Conservation (phyloP, 75 land plant species). For the Pseudotsuga menziesii region DNA sequence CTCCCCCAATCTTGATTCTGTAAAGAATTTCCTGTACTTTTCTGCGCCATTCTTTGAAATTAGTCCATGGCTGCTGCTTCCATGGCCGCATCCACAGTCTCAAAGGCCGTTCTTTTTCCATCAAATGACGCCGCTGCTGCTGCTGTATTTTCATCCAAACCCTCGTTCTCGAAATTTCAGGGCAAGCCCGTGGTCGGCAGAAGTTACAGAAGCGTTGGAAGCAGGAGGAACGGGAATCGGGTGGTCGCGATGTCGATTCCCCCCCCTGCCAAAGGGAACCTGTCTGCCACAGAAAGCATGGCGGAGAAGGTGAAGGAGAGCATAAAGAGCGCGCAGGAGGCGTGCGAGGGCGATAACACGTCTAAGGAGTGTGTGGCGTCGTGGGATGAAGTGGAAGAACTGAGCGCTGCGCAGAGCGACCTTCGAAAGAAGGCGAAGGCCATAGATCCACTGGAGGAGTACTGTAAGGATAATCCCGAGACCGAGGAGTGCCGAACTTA, state of each 20-base stretch:
- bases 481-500: slow-evolving; percentile 94
- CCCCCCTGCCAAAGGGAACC: slow-evolving; percentile 4
- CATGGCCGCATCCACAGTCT: too few species aligned
- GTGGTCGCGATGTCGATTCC: slow-evolving; percentile 9
- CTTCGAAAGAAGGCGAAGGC: slow-evolving; percentile 29
- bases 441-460: slow-evolving; percentile 74
- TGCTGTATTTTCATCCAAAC: too few species aligned
- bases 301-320: slow-evolving; percentile 65
- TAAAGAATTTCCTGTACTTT: too few species aligned
- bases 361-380: slow-evolving; percentile 92
- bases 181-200: too few species aligned
- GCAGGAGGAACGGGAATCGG: background rate
- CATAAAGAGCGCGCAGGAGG: slow-evolving; percentile 68
- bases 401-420: slow-evolving; percentile 73
- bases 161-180: too few species aligned
- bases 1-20: too few species aligned
- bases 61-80: too few species aligned
- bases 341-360: slow-evolving; percentile 55
- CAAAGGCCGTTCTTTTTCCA: too few species aligned
- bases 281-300: slow-evolving; percentile 33
- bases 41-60: too few species aligned
- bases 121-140: too few species aligned
- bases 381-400: slow-evolving; percentile 99
- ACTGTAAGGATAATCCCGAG: slow-evolving; percentile 94
- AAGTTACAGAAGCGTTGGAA: too few species aligned